Base-by-base conservation (phyloP, 192 early-diverging fungal species). In the Gryganskiella cystojenkinii region DNA sequence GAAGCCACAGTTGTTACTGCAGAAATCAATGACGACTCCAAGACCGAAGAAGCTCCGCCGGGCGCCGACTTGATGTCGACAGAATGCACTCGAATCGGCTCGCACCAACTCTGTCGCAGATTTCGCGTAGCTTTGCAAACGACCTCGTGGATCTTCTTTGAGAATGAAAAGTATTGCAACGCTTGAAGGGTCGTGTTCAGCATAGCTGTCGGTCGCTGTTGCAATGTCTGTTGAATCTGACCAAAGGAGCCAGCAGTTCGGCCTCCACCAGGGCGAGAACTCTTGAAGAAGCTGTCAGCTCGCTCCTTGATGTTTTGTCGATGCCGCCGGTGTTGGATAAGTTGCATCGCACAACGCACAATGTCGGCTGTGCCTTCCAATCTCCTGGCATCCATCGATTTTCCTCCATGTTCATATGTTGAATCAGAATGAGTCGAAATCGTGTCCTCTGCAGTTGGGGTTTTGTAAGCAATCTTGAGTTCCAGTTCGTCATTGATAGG, bases 401-500 rank as follows among this genome's bases (percentile, higher is more conserved):
- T 35, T 50, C 19, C 47, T 19, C 33, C 33, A n/a, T 51, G 34
- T 51, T 25, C 44, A 25, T 3, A 34, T 1, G 31, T 40, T 6
- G 11, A 25, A 3, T 42, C 56, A 3, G 59, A 19, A 2, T 45
- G 20, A 15, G 25, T 14, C 15, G 24, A 40, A 1, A 24, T 15
- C 33, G 24, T 22, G 7, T 61, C 59, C 31, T 62, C 65, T 11
- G 52, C 2, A 19, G 50, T 33, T 3, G 57, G 60, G 10, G 52
- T 28, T 59, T 60, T 60, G 56, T 78, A 64, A 25, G 74, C 59
- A 24, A 78, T 69, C 42, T 64, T 78, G 54, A 78, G 74, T 54
- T 78, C 74, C 56, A 78, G 67, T 19, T 78, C 74, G 31, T 78
- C 74, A 31, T 69, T 78, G 45, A 78, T 60, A 9, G 74, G 61